Evolutionary conservation across 768 basidiomycete species (phyloP).

Genomic region (Hortiboletus flavorubellus): DNA sequence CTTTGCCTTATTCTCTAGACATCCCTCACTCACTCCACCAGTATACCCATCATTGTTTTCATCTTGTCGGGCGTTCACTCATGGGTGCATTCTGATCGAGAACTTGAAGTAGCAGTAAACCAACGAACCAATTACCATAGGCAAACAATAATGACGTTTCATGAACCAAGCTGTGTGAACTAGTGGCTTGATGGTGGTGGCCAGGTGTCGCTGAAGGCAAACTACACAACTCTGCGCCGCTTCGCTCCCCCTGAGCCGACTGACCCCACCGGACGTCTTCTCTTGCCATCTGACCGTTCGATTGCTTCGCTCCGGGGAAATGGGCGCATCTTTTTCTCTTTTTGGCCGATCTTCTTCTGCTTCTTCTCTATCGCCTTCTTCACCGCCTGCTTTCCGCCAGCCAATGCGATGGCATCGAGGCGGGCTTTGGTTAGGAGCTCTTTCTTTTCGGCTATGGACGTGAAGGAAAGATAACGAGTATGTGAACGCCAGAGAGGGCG

Average conservation of each 20-base stretch:
- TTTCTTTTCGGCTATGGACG: constrained; percentile 67
- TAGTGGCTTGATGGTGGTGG: background rate
- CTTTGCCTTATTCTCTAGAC: constrained; percentile 22
- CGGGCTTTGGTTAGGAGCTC: constrained; percentile 68
- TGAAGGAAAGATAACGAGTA: background rate
- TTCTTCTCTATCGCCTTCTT: constrained; percentile 89
- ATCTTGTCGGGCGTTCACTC: constrained; percentile 26
- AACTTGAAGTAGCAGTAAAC: constrained; percentile 25
- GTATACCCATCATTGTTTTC: constrained; percentile 31
- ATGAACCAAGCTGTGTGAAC: background rate
- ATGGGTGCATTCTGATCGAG: constrained; percentile 25
- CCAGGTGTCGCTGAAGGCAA: background rate
- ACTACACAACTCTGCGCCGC: constrained; percentile 22
- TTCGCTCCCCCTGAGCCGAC: constrained; percentile 14
- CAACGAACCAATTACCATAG: constrained; percentile 29
- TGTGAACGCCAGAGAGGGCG: background rate
- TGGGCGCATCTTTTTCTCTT: constrained; percentile 85
- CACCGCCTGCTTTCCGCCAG: constrained; percentile 77
- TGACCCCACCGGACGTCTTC: constrained; percentile 13
- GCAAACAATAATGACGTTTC: constrained; percentile 24
- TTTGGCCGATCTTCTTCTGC: constrained; percentile 81
- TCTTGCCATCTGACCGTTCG: constrained; percentile 12
- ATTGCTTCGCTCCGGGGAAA: constrained; percentile 36
- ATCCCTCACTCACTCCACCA: constrained; percentile 14
- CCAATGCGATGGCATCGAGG: constrained; percentile 72